phyloP scores from a whole-genome alignment of 202 grass and related monocot genomes.

The Carex arenaria region DNA sequence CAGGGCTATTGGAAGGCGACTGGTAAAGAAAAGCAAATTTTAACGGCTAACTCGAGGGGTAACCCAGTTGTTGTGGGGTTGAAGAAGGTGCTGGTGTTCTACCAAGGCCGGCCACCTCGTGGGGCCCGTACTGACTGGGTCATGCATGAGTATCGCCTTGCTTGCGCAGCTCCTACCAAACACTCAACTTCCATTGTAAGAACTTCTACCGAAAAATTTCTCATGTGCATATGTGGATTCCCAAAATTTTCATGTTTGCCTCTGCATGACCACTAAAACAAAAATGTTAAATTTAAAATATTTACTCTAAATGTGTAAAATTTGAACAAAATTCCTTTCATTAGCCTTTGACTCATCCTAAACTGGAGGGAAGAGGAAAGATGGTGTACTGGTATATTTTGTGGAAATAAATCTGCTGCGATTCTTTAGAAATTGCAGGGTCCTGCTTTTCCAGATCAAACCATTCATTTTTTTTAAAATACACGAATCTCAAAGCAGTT shows the following conservation, averaged over 20 bases:
- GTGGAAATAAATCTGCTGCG: too few species aligned
- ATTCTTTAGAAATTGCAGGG: too few species aligned
- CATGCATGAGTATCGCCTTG: conserved; percentile 25
- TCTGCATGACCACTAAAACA: not conserved
- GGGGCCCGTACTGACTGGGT: conserved; percentile 20
- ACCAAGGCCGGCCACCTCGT: conserved; percentile 29
- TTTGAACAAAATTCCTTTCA: not conserved
- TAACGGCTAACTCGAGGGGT: conserved; percentile 24
- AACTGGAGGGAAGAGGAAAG: not conserved
- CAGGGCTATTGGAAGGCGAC: conserved; percentile 68
- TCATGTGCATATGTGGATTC: not conserved
- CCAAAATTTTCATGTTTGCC: not conserved
- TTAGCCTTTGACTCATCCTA: not conserved
- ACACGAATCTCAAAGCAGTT: too few species aligned
- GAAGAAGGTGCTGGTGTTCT: conserved; percentile 59
- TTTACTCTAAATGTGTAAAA: not conserved
- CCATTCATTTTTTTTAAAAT: too few species aligned
- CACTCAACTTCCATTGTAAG: conserved; percentile 22
- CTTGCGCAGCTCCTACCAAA: conserved; percentile 1
- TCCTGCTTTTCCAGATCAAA: too few species aligned
- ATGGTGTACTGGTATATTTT: not conserved
- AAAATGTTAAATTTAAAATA: not conserved
- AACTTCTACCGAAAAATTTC: not conserved
- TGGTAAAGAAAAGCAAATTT: conserved; percentile 63
- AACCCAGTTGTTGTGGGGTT: conserved; percentile 48